Conservation (phyloP, 305 asterid species). For the Fraxinus albicans region DNA sequence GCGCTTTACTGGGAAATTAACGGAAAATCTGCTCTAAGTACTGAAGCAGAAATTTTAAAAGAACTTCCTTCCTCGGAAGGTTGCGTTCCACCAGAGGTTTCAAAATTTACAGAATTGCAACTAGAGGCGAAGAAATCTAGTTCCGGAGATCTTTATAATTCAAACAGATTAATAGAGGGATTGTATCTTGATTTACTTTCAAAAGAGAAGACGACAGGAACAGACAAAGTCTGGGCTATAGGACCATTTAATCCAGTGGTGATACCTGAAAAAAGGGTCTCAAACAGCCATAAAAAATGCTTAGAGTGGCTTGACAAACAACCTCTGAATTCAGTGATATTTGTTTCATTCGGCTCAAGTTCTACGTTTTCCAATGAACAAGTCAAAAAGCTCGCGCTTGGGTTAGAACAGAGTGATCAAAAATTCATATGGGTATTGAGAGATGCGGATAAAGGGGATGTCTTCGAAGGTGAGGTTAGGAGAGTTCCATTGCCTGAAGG, state of each 20-base stretch:
- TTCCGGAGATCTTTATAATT: conserved; percentile 30
- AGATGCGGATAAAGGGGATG: conserved; percentile 37
- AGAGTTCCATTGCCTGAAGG: conserved; percentile 30
- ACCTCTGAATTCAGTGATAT: conserved; percentile 31
- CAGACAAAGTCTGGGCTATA: conserved; percentile 40
- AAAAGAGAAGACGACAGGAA: neutral
- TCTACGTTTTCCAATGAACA: conserved; percentile 28
- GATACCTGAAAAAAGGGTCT: conserved; percentile 2
- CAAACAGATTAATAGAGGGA: conserved; percentile 30
- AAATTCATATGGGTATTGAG: conserved; percentile 33
- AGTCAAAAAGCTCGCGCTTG: conserved; percentile 28
- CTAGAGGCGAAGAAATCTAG: neutral
- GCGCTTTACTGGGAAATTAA: conserved; percentile 25
- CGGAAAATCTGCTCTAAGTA: conserved; percentile 23
- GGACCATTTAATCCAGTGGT: conserved; percentile 56
- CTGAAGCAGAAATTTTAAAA: conserved; percentile 3
- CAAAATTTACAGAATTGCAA: neutral
- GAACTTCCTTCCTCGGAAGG: neutral
- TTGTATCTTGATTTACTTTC: conserved; percentile 6
- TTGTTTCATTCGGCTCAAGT: conserved; percentile 35
- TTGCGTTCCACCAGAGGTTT: conserved; percentile 4
- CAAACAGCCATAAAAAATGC: neutral
- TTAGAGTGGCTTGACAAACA: conserved; percentile 41
- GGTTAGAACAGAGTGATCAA: conserved; percentile 31
- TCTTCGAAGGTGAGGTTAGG: conserved; percentile 25